A percentile compares a stretch with the other conserved stretches of the same genome.
phyloP scores from a whole-genome alignment of 441 rosid species.

The Manihot esculenta region DNA sequence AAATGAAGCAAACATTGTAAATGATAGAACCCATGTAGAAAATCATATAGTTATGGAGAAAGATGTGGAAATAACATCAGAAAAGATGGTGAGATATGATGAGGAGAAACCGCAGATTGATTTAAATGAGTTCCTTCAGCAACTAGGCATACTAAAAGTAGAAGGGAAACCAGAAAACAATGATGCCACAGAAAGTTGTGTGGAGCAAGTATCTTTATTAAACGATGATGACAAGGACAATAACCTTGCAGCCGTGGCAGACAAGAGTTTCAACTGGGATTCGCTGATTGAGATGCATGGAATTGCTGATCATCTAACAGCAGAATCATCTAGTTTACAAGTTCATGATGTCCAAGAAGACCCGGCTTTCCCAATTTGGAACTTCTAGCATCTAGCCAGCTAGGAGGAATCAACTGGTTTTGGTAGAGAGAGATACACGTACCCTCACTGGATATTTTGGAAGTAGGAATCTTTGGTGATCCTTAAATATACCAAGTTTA shows the following conservation, averaged over 20 bases:
- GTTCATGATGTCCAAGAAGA: slow-evolving; percentile 57
- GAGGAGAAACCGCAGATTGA: slow-evolving; percentile 81
- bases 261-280: slow-evolving; percentile 73
- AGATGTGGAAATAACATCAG: slow-evolving; percentile 34
- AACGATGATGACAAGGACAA: slow-evolving; percentile 35
- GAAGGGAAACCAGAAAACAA: slow-evolving; percentile 28
- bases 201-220: slow-evolving; percentile 35
- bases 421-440: slow-evolving; percentile 2
- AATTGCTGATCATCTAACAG: slow-evolving; percentile 32
- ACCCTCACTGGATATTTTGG: background rate
- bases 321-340: slow-evolving; percentile 33
- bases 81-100: slow-evolving; percentile 15
- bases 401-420: background rate
- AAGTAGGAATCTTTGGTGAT: background rate
- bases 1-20: slow-evolving; percentile 25
- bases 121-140: slow-evolving; percentile 88
- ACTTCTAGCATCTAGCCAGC: slow-evolving; percentile 42
- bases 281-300: slow-evolving; percentile 58
- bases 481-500: background rate
- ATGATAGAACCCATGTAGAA: slow-evolving; percentile 27
- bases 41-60: slow-evolving; percentile 28
- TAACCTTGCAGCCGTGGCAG: slow-evolving; percentile 31
- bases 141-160: slow-evolving; percentile 67
- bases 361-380: slow-evolving; percentile 58
- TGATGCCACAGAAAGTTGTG: slow-evolving; percentile 25